Evolutionary conservation across 208 protist genomes (phyloP).

Genomic region (Lotmaria passim): DNA sequence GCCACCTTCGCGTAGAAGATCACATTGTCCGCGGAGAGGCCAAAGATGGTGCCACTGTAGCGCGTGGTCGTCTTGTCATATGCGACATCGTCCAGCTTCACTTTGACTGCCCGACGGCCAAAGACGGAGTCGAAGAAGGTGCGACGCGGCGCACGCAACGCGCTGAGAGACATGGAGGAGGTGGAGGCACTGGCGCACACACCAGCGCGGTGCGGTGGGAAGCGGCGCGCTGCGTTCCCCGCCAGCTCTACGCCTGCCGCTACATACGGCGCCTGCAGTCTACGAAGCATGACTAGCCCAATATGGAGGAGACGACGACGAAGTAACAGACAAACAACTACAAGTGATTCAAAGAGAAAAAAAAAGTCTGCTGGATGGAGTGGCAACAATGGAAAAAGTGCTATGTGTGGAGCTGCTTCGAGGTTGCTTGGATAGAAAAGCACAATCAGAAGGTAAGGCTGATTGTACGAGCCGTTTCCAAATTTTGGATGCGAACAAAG

Average conservation of each 20-base stretch:
- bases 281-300: constrained; percentile 10
- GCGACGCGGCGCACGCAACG: constrained; percentile 24
- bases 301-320: neutral
- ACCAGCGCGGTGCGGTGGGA: neutral
- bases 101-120: constrained; percentile 32
- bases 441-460: too few species aligned
- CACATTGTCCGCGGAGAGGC: constrained; percentile 76
- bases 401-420: too few species aligned
- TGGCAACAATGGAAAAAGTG: too few species aligned
- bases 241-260: constrained; percentile 6
- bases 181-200: neutral
- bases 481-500: too few species aligned
- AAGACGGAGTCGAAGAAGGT: constrained; percentile 50
- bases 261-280: constrained; percentile 12
- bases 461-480: too few species aligned
- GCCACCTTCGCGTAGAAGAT: constrained; percentile 85
- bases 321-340: neutral
- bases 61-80: constrained; percentile 78
- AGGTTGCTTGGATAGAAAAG: too few species aligned
- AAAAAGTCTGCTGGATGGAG: too few species aligned
- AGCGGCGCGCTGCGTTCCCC: neutral
- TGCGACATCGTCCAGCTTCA: constrained; percentile 69
- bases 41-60: constrained; percentile 83
- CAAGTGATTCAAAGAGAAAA: too few species aligned
- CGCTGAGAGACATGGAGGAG: neutral